These are phyloP conservation scores for Colletotrichum navitas DNA, from an alignment of 2,329 filamentous ascomycete species.

Conservation along the genomic window DNA sequence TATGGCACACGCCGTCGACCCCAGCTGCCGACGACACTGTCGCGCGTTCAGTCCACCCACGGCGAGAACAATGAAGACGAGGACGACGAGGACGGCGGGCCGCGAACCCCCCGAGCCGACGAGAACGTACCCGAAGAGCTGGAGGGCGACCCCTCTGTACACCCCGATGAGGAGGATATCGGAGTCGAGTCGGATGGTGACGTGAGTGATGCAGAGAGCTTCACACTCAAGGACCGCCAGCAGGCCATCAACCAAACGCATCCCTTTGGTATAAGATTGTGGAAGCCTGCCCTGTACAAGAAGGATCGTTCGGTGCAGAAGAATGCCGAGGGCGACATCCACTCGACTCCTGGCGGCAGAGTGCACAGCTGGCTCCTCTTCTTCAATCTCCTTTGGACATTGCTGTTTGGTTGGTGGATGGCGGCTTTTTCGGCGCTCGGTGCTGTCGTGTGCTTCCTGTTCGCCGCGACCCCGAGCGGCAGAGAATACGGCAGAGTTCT, in stretches of 20 bases:
- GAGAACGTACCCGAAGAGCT: conserved; percentile 45
- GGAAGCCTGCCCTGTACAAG: conserved; percentile 99
- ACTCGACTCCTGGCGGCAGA: conserved; percentile 89
- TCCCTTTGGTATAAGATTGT: conserved; percentile 97
- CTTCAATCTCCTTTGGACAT: conserved; percentile 91
- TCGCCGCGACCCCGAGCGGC: conserved; percentile 83
- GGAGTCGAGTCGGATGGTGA: conserved; percentile 77
- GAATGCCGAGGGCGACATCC: conserved; percentile 95
- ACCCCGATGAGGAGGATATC: conserved; percentile 51
- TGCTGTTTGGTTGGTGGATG: conserved; percentile 97
- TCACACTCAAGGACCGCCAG: conserved; percentile 96
- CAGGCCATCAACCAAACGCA: conserved; percentile 99
- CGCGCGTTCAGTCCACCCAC: conserved; percentile 58
- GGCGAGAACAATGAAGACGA: conserved; percentile 47
- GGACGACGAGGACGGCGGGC: conserved; percentile 42
- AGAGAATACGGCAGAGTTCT: conserved; percentile 88
- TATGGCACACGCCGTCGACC: conserved; percentile 52
- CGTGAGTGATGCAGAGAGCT: conserved; percentile 94
- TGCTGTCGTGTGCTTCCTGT: conserved; percentile 81
- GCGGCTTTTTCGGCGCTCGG: conserved; percentile 80
- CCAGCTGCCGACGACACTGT: conserved; percentile 51
- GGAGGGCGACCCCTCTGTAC: conserved; percentile 50
- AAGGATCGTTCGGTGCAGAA: conserved; percentile 97
- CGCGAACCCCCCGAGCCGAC: conserved; percentile 35
- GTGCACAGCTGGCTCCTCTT: conserved; percentile 87